A percentile compares a stretch with the other conserved stretches of the same genome.
phyloP scores from a whole-genome alignment of 2,329 filamentous ascomycete species.

The Basipetospora chlamydospora region DNA sequence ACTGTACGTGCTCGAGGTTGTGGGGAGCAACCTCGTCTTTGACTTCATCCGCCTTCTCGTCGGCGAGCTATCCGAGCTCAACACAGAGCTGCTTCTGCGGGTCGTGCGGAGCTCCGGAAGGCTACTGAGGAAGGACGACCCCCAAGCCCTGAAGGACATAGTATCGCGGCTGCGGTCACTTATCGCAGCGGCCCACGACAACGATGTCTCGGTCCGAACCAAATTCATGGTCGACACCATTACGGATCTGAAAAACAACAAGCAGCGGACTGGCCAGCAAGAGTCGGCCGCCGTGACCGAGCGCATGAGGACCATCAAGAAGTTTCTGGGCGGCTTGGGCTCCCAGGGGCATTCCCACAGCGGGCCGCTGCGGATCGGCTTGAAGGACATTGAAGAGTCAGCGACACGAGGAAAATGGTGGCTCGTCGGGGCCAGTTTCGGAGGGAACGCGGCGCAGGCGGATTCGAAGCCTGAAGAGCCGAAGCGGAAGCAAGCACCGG shows the following conservation, averaged over 20 bases:
- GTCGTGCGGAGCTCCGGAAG: slow-evolving; percentile 71
- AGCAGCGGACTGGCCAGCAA: slow-evolving; percentile 58
- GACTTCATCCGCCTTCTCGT: slow-evolving; percentile 79
- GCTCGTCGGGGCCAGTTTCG: slow-evolving; percentile 92
- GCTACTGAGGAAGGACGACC: slow-evolving; percentile 77
- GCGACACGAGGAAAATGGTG: slow-evolving; percentile 95
- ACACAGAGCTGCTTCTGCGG: slow-evolving; percentile 76
- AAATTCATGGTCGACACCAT: slow-evolving; percentile 98
- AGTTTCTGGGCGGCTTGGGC: slow-evolving; percentile 67
- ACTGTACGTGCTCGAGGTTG: slow-evolving; percentile 82
- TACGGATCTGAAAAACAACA: slow-evolving; percentile 87
- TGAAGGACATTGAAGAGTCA: slow-evolving; percentile 68
- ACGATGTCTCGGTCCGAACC: slow-evolving; percentile 68
- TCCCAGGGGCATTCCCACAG: slow-evolving; percentile 49
- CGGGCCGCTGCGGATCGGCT: slow-evolving; percentile 68
- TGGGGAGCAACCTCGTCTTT: slow-evolving; percentile 72
- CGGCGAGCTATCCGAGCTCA: slow-evolving; percentile 60
- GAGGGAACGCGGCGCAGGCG: slow-evolving; percentile 14
- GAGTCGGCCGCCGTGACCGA: slow-evolving; percentile 63
- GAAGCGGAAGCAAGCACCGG: slow-evolving; percentile 10
- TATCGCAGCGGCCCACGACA: slow-evolving; percentile 51
- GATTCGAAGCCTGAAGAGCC: neutral
- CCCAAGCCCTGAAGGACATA: slow-evolving; percentile 77
- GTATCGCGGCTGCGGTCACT: slow-evolving; percentile 63
- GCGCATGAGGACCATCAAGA: slow-evolving; percentile 79